These are phyloP conservation scores for Coemansia sp. DNA, from an alignment of 192 early-diverging fungal genomes.

Conservation along the genomic window DNA sequence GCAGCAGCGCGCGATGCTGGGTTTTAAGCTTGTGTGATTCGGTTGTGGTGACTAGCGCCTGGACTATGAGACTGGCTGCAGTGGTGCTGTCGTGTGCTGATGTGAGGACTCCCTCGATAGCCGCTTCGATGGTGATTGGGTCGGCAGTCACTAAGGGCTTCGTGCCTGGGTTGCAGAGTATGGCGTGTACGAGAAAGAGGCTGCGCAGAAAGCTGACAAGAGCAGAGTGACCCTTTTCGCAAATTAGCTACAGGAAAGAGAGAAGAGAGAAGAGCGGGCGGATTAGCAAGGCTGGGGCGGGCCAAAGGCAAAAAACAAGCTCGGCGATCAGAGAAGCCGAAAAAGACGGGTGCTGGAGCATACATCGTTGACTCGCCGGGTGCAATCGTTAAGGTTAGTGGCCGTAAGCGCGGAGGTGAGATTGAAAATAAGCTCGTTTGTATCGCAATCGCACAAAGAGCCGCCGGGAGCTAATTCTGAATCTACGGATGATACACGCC, in stretches of 20 bases:
- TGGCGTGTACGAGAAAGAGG: conserved; percentile 34
- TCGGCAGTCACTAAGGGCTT: conserved; percentile 25
- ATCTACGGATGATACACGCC: conserved; percentile 31
- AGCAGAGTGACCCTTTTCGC: conserved; percentile 20
- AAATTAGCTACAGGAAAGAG: conserved; percentile 25
- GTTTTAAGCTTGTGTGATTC: not conserved
- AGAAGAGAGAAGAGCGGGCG: not conserved
- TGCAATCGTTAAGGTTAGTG: conserved; percentile 33
- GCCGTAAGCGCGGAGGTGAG: conserved; percentile 21
- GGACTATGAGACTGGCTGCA: conserved; percentile 21
- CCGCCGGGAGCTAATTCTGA: not conserved
- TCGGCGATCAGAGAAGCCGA: not conserved
- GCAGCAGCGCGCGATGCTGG: not conserved
- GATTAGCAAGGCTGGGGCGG: too few species aligned
- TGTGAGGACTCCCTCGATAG: conserved; percentile 36
- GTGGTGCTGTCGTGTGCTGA: conserved; percentile 10
- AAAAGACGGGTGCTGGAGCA: not conserved
- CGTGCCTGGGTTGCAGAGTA: conserved; percentile 30
- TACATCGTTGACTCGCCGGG: conserved; percentile 9
- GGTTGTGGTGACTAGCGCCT: conserved; percentile 11
- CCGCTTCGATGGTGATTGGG: conserved; percentile 13
- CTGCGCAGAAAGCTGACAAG: conserved; percentile 36
- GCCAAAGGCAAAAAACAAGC: too few species aligned
- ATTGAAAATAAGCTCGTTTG: conserved; percentile 19
- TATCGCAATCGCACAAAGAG: conserved; percentile 5